Conservation (phyloP, 179 eudicot genomes). For the Camellia oleifera region DNA sequence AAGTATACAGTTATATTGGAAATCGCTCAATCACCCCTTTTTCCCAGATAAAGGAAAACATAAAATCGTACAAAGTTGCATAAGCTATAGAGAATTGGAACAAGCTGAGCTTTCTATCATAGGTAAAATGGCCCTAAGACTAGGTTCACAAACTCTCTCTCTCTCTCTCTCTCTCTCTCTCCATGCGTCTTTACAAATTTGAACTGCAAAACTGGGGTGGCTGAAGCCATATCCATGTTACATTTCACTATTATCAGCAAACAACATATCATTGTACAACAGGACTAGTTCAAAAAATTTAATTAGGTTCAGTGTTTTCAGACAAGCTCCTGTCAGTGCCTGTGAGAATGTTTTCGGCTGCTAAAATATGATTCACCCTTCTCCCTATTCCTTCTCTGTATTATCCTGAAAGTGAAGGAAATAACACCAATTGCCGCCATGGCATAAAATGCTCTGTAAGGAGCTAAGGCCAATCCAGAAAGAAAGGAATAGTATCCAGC, state of each 20-base stretch:
- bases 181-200: neutral
- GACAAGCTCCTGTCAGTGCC: conserved; percentile 38
- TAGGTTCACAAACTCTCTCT: neutral
- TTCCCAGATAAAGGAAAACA: neutral
- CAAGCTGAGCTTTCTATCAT: neutral
- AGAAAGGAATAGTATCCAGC: conserved; percentile 77
- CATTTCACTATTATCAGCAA: neutral
- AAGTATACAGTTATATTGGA: too few species aligned
- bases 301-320: neutral
- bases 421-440: conserved; percentile 77
- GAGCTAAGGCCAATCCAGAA: conserved; percentile 69
- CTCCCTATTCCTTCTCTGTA: conserved; percentile 61
- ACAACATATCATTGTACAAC: conserved; percentile 18
- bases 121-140: neutral
- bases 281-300: neutral
- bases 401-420: conserved; percentile 64
- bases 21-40: too few species aligned
- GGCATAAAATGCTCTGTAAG: conserved; percentile 74
- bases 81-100: neutral
- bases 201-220: conserved; percentile 13
- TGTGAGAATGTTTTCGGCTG: conserved; percentile 79
- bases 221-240: conserved; percentile 13
- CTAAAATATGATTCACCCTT: conserved; percentile 63
- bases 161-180: neutral
- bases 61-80: neutral